phyloP scores from a whole-genome alignment of 1,139 yeast species.

The Hanseniaspora sp. region DNA sequence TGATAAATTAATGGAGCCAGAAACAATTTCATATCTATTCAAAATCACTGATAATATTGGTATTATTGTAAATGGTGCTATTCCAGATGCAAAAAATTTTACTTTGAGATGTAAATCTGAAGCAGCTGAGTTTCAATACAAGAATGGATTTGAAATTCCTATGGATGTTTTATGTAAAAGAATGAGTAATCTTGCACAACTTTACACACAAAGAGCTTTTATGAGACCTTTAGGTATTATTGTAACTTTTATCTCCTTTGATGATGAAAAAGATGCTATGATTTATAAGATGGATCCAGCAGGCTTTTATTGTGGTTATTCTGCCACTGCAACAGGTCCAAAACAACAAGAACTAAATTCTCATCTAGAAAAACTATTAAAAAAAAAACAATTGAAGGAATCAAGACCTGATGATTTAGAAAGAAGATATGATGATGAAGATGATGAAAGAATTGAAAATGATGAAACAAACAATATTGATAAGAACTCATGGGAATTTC shows the following conservation, averaged over 20 bases:
- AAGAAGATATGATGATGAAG: slow-evolving; percentile 12
- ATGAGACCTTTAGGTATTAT: slow-evolving; percentile 97
- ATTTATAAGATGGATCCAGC: slow-evolving; percentile 94
- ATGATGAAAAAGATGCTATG: slow-evolving; percentile 83
- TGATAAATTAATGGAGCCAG: slow-evolving; percentile 79
- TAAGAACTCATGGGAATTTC: slow-evolving; percentile 78
- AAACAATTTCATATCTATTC: slow-evolving; percentile 76
- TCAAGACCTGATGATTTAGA: slow-evolving; percentile 10
- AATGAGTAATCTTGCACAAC: slow-evolving; percentile 89
- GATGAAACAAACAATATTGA: slow-evolving; percentile 20
- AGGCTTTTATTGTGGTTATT: slow-evolving; percentile 83
- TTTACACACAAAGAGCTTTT: slow-evolving; percentile 96
- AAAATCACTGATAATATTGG: slow-evolving; percentile 74
- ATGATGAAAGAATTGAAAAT: slow-evolving; percentile 15
- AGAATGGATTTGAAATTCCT: slow-evolving; percentile 95
- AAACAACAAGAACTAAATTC: slow-evolving; percentile 94
- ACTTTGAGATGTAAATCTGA: slow-evolving; percentile 85
- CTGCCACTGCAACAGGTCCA: slow-evolving; percentile 93
- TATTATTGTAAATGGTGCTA: slow-evolving; percentile 87
- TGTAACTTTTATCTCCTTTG: slow-evolving; percentile 75
- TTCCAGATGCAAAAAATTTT: slow-evolving; percentile 89
- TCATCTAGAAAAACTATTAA: slow-evolving; percentile 80
- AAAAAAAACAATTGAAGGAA: slow-evolving; percentile 48
- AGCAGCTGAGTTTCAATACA: slow-evolving; percentile 88
- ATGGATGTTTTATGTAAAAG: slow-evolving; percentile 87